These are phyloP conservation scores for Linderina pennispora DNA, from an alignment of 192 early-diverging fungal species.

Conservation along the genomic window DNA sequence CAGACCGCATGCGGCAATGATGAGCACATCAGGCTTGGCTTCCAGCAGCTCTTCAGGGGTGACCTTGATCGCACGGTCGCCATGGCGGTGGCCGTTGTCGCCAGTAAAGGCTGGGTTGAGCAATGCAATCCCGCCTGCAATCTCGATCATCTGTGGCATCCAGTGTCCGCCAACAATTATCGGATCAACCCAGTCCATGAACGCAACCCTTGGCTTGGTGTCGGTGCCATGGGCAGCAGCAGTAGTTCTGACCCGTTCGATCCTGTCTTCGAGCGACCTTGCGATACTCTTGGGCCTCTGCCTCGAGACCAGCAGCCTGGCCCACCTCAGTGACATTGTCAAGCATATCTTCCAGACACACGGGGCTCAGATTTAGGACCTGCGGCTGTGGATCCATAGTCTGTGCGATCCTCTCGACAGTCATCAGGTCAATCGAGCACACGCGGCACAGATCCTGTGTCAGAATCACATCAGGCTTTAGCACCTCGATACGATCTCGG, in stretches of 20 bases:
- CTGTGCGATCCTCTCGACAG: slow-evolving; percentile 46
- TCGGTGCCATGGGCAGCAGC: background rate
- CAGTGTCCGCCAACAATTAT: slow-evolving; percentile 47
- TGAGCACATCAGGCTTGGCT: slow-evolving; percentile 33
- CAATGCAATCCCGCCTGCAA: slow-evolving; percentile 46
- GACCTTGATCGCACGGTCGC: slow-evolving; percentile 4
- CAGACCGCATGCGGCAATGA: slow-evolving; percentile 49
- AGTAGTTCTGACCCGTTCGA: background rate
- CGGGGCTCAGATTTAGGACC: slow-evolving; percentile 51
- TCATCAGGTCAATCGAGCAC: slow-evolving; percentile 51
- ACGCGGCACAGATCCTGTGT: slow-evolving; percentile 51
- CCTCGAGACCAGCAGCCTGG: slow-evolving; percentile 21
- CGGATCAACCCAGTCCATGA: slow-evolving; percentile 53
- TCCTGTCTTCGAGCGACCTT: background rate
- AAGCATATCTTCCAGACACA: slow-evolving; percentile 44
- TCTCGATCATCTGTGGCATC: slow-evolving; percentile 48
- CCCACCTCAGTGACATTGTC: slow-evolving; percentile 44
- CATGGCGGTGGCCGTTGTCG: slow-evolving; percentile 4
- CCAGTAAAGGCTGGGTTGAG: slow-evolving; percentile 18
- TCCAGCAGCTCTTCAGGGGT: slow-evolving; percentile 15
- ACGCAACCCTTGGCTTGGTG: slow-evolving; percentile 19
- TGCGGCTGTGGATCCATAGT: slow-evolving; percentile 38
- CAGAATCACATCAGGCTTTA: slow-evolving; percentile 46
- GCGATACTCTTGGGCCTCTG: slow-evolving; percentile 3
- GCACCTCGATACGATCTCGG: slow-evolving; percentile 15